Evolutionary conservation across 2,329 filamentous ascomycete genomes (phyloP).

Genomic region (Colletotrichum lindemuthianum): DNA sequence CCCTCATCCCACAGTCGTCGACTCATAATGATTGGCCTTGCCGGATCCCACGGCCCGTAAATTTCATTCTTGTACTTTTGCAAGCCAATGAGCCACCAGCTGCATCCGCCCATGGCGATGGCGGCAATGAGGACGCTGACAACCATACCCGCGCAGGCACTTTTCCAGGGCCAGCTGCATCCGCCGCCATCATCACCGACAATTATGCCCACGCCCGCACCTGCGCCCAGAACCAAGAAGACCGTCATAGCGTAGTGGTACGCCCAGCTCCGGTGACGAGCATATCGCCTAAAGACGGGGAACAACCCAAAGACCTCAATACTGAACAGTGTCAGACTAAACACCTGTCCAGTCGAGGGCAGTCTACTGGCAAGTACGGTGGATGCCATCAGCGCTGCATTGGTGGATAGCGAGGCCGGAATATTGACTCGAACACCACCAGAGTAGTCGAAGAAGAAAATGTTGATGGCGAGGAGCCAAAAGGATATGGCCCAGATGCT

Average conservation of each 20-base stretch:
- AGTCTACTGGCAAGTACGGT: constrained; percentile 92
- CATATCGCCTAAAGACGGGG: constrained; percentile 93
- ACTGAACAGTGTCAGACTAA: constrained; percentile 92
- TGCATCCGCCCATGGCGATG: constrained; percentile 89
- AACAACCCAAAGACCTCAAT: constrained; percentile 98
- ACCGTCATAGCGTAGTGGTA: constrained; percentile 83
- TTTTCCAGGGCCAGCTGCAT: constrained; percentile 61
- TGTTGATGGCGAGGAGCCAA: constrained; percentile 92
- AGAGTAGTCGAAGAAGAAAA: constrained; percentile 95
- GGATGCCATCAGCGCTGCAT: constrained; percentile 94
- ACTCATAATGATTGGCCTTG: constrained; percentile 84
- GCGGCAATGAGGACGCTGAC: constrained; percentile 79
- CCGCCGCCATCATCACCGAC: constrained; percentile 55
- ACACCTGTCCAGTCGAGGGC: constrained; percentile 91
- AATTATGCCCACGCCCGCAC: constrained; percentile 77
- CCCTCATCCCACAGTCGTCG: constrained; percentile 61
- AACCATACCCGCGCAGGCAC: constrained; percentile 75
- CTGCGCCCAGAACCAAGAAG: constrained; percentile 80
- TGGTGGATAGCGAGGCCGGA: constrained; percentile 84
- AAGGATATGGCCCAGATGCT: constrained; percentile 98
- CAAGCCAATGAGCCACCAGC: constrained; percentile 96
- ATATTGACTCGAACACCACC: constrained; percentile 63
- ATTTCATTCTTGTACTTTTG: constrained; percentile 99
- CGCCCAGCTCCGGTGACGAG: constrained; percentile 82
- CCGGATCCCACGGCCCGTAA: constrained; percentile 96